A percentile compares a stretch with the other conserved stretches of the same genome.
Evolutionary conservation across 2,329 filamentous ascomycete genomes (phyloP).

Genomic region (Pseudogymnoascus destructans): DNA sequence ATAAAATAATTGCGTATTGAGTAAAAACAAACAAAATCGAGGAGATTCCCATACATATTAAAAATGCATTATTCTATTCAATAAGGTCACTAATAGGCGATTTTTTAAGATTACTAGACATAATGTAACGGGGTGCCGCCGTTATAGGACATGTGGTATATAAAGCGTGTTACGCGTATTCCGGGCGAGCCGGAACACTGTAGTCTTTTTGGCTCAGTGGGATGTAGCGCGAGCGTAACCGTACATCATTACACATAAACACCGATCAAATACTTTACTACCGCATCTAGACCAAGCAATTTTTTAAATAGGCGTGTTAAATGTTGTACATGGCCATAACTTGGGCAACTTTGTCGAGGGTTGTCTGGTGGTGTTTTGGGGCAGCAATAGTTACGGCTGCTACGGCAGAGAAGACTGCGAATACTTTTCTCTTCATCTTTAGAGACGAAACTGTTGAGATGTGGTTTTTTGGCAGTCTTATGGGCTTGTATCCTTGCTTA

Average conservation of each 20-base stretch:
- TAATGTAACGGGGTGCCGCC: no score
- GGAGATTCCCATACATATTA: not conserved
- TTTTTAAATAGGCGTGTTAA: not conserved
- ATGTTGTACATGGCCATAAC: not conserved
- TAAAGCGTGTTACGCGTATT: no score
- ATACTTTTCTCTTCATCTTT: not conserved
- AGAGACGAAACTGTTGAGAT: not conserved
- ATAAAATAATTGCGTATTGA: not conserved
- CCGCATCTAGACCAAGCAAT: not conserved
- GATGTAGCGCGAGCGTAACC: no score
- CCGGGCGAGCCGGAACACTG: no score
- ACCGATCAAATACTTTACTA: not conserved
- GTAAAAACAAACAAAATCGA: no score
- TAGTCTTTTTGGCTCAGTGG: no score
- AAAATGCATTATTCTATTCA: not conserved
- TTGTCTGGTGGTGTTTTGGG: not conserved
- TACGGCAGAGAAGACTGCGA: not conserved
- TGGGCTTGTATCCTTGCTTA: not conserved
- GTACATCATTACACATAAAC: not conserved
- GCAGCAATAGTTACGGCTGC: not conserved
- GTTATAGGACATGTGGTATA: no score
- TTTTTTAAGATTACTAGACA: no score
- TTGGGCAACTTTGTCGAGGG: not conserved
- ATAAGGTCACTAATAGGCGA: not conserved
- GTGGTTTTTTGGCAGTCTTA: not conserved